These are phyloP conservation scores for Backusella morwellensis DNA, from an alignment of 192 early-diverging fungal genomes.

Conservation along the genomic window DNA sequence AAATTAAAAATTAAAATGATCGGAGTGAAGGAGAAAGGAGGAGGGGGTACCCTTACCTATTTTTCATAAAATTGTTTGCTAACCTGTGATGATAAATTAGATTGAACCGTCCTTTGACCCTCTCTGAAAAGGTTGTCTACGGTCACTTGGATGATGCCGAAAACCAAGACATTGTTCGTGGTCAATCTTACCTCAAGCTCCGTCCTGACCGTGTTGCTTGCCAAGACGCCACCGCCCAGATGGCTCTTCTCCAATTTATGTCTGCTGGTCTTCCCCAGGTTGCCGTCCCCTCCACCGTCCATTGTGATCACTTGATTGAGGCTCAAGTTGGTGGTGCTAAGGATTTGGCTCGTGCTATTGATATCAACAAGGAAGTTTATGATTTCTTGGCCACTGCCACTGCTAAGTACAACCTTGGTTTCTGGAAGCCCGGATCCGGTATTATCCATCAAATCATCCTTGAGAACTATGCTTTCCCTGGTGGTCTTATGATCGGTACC, in stretches of 20 bases:
- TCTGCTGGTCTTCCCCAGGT: slow-evolving; percentile 84
- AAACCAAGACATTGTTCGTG: slow-evolving; percentile 93
- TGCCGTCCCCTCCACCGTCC: slow-evolving; percentile 89
- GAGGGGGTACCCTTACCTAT: slow-evolving; percentile 3
- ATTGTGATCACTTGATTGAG: slow-evolving; percentile 98
- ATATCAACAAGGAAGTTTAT: slow-evolving; percentile 94
- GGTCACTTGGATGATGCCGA: slow-evolving; percentile 95
- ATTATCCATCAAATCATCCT: slow-evolving; percentile 97
- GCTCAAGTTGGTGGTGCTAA: slow-evolving; percentile 80
- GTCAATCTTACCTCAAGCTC: slow-evolving; percentile 90
- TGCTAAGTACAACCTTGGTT: slow-evolving; percentile 92
- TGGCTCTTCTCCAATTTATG: slow-evolving; percentile 98
- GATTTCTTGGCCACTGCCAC: slow-evolving; percentile 82
- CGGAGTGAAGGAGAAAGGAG: slow-evolving; percentile 16
- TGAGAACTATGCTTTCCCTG: slow-evolving; percentile 98
- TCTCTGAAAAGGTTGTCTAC: slow-evolving; percentile 98
- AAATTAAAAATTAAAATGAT: slow-evolving; percentile 25
- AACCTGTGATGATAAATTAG: slow-evolving; percentile 40
- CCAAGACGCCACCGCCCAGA: slow-evolving; percentile 98
- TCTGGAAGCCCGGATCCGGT: slow-evolving; percentile 95
- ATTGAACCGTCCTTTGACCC: slow-evolving; percentile 86
- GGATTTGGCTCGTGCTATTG: slow-evolving; percentile 81
- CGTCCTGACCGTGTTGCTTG: slow-evolving; percentile 98
- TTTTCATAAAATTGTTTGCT: background rate
- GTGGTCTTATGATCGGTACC: slow-evolving; percentile 95